Conservation (phyloP, 2,329 filamentous ascomycete genomes). For the Fusarium ramigenum region DNA sequence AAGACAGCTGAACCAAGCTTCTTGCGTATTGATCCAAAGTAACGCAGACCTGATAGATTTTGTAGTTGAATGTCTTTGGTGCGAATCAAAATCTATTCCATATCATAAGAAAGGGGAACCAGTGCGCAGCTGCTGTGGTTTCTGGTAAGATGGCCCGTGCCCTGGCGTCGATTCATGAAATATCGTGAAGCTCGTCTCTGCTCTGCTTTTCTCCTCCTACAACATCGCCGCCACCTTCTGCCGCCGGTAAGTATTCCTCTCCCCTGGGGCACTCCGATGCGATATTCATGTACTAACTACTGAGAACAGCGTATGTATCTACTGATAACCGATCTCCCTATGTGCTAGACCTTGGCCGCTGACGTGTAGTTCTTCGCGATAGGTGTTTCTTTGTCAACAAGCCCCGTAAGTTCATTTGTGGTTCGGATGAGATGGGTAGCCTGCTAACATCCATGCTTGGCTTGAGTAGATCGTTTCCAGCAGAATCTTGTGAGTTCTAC, state of each 20-base stretch:
- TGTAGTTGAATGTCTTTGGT: background rate
- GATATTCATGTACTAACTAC: background rate
- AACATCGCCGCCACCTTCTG: background rate
- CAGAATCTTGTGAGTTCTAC: background rate
- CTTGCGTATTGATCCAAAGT: background rate
- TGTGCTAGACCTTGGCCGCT: background rate
- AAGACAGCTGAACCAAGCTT: background rate
- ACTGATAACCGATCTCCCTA: background rate
- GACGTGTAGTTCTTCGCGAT: background rate
- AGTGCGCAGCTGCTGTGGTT: background rate
- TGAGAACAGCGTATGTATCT: background rate
- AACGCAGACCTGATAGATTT: background rate
- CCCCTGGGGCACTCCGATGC: background rate
- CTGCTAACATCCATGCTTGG: background rate
- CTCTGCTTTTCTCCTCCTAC: background rate
- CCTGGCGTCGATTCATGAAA: background rate
- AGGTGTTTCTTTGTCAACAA: background rate
- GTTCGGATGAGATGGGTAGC: rapidly evolving
- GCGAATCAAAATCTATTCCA: background rate
- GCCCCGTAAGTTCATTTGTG: background rate
- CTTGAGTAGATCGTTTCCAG: background rate
- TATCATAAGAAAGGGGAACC: background rate
- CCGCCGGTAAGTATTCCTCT: background rate
- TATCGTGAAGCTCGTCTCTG: background rate
- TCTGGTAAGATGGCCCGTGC: background rate